Evolutionary conservation across 225 moss, liverwort and hornwort genomes (phyloP), one percentile per base, ranked within the genome.

Genomic region (Pseudoscleropodium purum): DNA sequence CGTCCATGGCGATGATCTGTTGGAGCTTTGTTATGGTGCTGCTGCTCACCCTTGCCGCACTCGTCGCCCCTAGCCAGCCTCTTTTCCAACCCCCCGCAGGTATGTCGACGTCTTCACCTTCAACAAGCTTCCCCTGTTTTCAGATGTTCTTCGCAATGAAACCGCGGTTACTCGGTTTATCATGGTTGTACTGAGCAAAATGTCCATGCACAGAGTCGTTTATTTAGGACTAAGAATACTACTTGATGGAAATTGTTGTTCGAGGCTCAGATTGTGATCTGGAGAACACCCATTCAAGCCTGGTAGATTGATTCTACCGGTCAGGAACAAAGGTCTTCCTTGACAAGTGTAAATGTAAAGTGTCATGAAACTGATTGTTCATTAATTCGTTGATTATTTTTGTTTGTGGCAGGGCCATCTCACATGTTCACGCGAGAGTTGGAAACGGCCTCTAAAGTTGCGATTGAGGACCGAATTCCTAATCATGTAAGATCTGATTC

Each of bases 21-120:
- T 94, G 94, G 91, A 94, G 88, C 89, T 93, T 93, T 80, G 89
- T 86, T 26, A 65, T 87, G 89, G 74, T 92, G 84, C 88, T 94
- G 25, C 61, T 94, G 69, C 86, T 94, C 41, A 93, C 91, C 60
- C 85, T 94, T 69, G 85, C 87, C 37, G 88, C 90, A 64, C 91
- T 94, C 49, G 86, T 93, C 47, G 85, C 75, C 75, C 92, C 92
- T 75, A 72, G 84, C 86, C 94, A 94, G 85, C 93, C 94, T 68
- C 91, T 91, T 57, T 90, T 94, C 83, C 91, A 89, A 80, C 90
- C 88, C 25, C 92, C 91, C 43, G 79, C 93, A 89, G 93, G 93
- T 93, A 89, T 37, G 93, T 89, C 19, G 41, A 45, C 15, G 76
- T 80, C 78, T 57, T 72, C 60, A 36, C 65, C 62, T 11, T 60